Percentiles rank a stretch among this genome's conserved stretches.
phyloP scores from a whole-genome alignment of 768 basidiomycete species.

The Russula olivacea region DNA sequence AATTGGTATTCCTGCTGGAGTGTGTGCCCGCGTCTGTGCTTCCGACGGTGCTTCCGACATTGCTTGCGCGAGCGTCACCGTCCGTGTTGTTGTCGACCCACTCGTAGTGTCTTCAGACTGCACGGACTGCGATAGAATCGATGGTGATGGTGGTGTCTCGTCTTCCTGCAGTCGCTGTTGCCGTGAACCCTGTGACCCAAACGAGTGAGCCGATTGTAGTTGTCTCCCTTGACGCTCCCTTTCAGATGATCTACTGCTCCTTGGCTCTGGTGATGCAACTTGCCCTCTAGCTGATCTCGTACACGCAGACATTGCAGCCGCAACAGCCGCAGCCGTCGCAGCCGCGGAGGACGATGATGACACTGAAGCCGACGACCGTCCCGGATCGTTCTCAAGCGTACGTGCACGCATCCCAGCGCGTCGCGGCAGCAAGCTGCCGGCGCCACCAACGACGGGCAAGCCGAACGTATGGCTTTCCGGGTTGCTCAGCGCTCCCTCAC shows the following conservation, averaged over 20 bases:
- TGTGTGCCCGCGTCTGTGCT: conserved; percentile 22
- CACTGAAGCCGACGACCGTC: conserved; percentile 2
- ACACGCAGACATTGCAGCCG: not conserved
- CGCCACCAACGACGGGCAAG: conserved; percentile 38
- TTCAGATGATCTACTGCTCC: not conserved
- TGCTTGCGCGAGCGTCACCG: not conserved
- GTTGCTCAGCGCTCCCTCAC: conserved; percentile 43
- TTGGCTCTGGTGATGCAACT: conserved; percentile 1
- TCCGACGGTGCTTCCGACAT: conserved; percentile 1
- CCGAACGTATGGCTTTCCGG: conserved; percentile 76
- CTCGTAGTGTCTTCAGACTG: conserved; percentile 20
- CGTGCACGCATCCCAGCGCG: conserved; percentile 11
- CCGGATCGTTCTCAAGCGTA: conserved; percentile 9
- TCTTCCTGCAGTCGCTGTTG: not conserved
- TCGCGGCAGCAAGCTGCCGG: conserved; percentile 34
- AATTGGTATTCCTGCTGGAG: not conserved
- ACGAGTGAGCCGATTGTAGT: not conserved
- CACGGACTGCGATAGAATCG: conserved; percentile 24
- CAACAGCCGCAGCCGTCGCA: not conserved
- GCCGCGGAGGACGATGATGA: not conserved
- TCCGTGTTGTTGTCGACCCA: conserved; percentile 12
- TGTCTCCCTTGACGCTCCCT: conserved; percentile 11
- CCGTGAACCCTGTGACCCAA: conserved; percentile 14
- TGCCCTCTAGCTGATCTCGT: conserved; percentile 3
- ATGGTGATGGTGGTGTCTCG: conserved; percentile 15